Percentiles rank a stretch among this genome's conserved stretches.
Evolutionary conservation across 257 asterid species (phyloP).

Genomic region (Primulina tabacum): DNA sequence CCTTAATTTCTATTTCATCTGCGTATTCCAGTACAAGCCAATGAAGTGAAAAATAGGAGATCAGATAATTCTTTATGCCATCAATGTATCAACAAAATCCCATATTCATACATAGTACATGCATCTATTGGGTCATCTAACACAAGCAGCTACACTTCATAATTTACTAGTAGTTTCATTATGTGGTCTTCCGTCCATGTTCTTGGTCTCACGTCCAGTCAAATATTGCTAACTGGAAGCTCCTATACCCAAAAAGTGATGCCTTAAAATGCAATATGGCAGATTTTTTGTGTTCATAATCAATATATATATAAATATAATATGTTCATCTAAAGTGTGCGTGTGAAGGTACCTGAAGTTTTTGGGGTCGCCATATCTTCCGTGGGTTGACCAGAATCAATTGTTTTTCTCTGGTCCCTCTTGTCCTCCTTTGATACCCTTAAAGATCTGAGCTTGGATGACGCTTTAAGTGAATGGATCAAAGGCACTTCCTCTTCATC

Average conservation of each 20-base stretch:
- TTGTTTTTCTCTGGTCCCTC: slow-evolving; percentile 35
- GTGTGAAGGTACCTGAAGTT: slow-evolving; percentile 51
- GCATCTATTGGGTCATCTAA: slow-evolving; percentile 5
- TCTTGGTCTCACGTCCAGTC: neutral
- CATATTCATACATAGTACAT: too few relatives aligned
- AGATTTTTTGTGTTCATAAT: neutral
- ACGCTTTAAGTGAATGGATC: slow-evolving; percentile 56
- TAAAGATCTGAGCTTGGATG: slow-evolving; percentile 71
- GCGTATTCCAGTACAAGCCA: too few relatives aligned
- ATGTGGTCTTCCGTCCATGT: neutral
- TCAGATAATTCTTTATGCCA: neutral
- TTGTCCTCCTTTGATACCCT: slow-evolving; percentile 51
- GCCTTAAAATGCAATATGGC: neutral
- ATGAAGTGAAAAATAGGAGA: neutral
- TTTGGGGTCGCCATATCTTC: slow-evolving; percentile 56
- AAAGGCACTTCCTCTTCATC: slow-evolving; percentile 64
- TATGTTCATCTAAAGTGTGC: neutral
- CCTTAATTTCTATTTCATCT: too few relatives aligned
- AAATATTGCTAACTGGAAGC: slow-evolving; percentile 36
- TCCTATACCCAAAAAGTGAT: slow-evolving; percentile 26
- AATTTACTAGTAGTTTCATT: slow-evolving; percentile 16
- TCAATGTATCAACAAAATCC: neutral
- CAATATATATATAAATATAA: neutral
- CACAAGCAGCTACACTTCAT: slow-evolving; percentile 5
- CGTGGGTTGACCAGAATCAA: slow-evolving; percentile 41